Evolutionary conservation across 345 rosid genomes (phyloP).

Genomic region (Kernera saxatilis): DNA sequence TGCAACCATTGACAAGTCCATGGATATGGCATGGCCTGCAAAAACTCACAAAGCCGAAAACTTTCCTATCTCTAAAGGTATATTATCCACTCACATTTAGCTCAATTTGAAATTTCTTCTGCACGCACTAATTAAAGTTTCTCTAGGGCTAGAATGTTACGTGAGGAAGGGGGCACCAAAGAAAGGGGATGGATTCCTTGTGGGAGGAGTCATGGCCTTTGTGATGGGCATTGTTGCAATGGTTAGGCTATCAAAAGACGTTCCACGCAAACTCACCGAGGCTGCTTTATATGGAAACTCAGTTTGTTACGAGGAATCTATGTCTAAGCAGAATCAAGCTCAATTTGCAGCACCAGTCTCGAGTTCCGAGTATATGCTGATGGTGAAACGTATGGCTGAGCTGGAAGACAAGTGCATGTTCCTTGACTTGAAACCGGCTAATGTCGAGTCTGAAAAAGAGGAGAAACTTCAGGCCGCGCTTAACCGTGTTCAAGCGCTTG

Average conservation of each 20-base stretch:
- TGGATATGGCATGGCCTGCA: slow-evolving; percentile 27
- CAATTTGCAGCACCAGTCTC: slow-evolving; percentile 42
- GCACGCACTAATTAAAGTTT: background rate
- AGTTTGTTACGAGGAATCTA: slow-evolving; percentile 29
- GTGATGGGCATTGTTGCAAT: slow-evolving; percentile 62
- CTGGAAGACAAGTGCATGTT: slow-evolving; percentile 57
- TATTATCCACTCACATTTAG: background rate
- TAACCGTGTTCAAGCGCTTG: slow-evolving; percentile 52
- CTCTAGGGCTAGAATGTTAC: slow-evolving; percentile 23
- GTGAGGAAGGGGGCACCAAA: slow-evolving; percentile 24
- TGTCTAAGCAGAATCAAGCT: slow-evolving; percentile 25
- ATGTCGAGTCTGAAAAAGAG: slow-evolving; percentile 67
- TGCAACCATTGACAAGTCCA: slow-evolving; percentile 48
- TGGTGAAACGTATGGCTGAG: slow-evolving; percentile 78
- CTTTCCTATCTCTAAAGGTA: slow-evolving; percentile 20
- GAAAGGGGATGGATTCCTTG: slow-evolving; percentile 31
- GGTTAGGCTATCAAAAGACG: slow-evolving; percentile 56
- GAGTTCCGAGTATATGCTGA: slow-evolving; percentile 46
- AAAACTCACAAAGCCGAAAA: slow-evolving; percentile 9
- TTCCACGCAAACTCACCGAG: slow-evolving; percentile 60
- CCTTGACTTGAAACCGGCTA: slow-evolving; percentile 38
- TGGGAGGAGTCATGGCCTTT: slow-evolving; percentile 57
- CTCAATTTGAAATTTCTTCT: background rate
- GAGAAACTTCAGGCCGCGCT: slow-evolving; percentile 68
- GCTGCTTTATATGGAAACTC: slow-evolving; percentile 52